Conservation (phyloP, 805 yeast genomes). For the Candida nemodendra region DNA sequence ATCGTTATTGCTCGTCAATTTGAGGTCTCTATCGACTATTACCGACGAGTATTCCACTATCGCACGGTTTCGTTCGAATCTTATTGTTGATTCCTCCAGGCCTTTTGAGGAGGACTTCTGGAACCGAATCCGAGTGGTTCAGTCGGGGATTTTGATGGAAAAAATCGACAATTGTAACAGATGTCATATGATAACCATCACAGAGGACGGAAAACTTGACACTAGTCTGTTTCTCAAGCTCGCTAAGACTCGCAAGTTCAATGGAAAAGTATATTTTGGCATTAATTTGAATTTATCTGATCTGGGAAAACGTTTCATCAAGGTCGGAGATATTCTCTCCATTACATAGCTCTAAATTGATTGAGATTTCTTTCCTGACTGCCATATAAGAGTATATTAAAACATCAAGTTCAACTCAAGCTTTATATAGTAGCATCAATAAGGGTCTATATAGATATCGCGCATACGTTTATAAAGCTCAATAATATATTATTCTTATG, state of each 20-base stretch:
- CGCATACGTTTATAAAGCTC: no score
- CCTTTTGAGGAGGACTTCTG: constrained; percentile 42
- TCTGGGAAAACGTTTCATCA: constrained; percentile 10
- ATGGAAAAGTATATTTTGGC: constrained; percentile 42
- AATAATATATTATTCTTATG: no score
- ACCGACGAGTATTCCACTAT: constrained; percentile 11
- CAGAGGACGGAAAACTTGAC: constrained; percentile 36
- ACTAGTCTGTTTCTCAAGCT: constrained; percentile 34
- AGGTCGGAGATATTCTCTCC: constrained; percentile 19
- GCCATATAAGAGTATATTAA: no score
- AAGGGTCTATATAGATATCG: no score
- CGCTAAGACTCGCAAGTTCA: constrained; percentile 32
- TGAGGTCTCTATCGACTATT: constrained; percentile 29
- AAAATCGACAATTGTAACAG: constrained; percentile 36
- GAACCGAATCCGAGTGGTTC: constrained; percentile 23
- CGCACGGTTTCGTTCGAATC: constrained; percentile 38
- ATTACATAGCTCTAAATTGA: no score
- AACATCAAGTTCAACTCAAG: no score
- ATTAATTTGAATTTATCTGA: constrained; percentile 25
- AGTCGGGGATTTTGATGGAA: constrained; percentile 12
- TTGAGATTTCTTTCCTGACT: no score
- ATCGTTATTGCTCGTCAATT: constrained; percentile 37
- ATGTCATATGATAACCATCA: constrained; percentile 46
- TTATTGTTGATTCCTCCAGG: constrained; percentile 27
- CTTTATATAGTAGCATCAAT: no score